phyloP scores from a whole-genome alignment of 345 rosid genomes.

The Salix caprea region DNA sequence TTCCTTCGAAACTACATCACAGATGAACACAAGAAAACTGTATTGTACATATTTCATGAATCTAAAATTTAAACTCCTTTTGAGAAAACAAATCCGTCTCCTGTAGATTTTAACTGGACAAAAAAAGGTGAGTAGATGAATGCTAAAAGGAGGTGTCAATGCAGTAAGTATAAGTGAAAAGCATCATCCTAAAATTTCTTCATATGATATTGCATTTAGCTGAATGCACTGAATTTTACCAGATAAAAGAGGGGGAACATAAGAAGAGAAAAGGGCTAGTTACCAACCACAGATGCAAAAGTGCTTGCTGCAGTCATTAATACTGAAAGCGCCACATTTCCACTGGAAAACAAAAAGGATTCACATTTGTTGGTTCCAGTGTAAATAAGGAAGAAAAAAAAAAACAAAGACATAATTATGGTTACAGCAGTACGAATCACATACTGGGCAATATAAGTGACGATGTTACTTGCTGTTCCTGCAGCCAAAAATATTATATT shows the following conservation, averaged over 20 bases:
- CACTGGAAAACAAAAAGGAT: slow-evolving; percentile 42
- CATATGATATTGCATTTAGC: neutral
- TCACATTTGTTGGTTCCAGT: slow-evolving; percentile 18
- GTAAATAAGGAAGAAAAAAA: neutral
- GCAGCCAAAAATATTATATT: slow-evolving; percentile 23
- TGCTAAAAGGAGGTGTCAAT: neutral
- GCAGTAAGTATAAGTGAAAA: neutral
- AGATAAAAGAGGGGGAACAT: slow-evolving; percentile 1
- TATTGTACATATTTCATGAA: neutral
- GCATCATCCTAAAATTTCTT: neutral
- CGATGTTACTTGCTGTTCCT: slow-evolving; percentile 96
- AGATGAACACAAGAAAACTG: neutral
- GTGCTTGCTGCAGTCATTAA: slow-evolving; percentile 94
- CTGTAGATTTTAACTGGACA: neutral
- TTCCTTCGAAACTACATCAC: neutral
- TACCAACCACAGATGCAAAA: slow-evolving; percentile 77
- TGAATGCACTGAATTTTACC: neutral
- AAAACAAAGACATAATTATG: neutral
- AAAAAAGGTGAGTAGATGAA: neutral
- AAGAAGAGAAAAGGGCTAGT: neutral
- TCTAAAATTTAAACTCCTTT: neutral
- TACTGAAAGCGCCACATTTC: slow-evolving; percentile 87
- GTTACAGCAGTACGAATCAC: slow-evolving; percentile 7
- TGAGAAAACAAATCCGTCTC: too few species aligned
- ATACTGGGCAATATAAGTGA: slow-evolving; percentile 77